These are phyloP conservation scores for Aspergillus conjunctus DNA, from an alignment of 495 filamentous ascomycete species.

Conservation along the genomic window DNA sequence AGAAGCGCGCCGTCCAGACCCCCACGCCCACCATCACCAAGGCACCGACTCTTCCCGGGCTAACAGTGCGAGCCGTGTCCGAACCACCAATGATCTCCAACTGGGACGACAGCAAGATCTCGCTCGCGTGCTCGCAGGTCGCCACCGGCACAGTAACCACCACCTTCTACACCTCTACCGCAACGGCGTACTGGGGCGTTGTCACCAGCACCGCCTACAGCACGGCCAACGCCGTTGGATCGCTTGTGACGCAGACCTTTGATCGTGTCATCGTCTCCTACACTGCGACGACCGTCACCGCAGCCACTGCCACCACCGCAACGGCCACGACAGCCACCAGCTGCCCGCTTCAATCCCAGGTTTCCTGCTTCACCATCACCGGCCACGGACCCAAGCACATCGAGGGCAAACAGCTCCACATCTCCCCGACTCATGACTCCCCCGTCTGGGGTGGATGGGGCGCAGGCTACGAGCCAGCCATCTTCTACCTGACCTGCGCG, in stretches of 20 bases:
- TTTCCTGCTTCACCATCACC: not conserved
- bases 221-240: not conserved
- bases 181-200: not conserved
- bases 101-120: not conserved
- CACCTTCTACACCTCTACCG: not conserved
- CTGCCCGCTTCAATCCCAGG: not conserved
- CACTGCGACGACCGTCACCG: not conserved
- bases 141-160: not conserved
- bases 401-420: not conserved
- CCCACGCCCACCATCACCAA: not conserved
- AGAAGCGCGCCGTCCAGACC: not conserved
- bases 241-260: not conserved
- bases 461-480: not conserved
- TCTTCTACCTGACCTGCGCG: not conserved
- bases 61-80: not conserved
- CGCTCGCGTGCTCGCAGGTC: not conserved
- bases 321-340: not conserved
- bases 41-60: not conserved
- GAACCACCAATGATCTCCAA: not conserved
- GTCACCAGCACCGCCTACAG: not conserved
- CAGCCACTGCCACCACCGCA: not conserved
- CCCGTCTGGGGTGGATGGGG: not conserved
- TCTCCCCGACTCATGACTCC: not conserved
- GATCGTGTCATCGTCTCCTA: not conserved
- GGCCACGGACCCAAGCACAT: not conserved